These are phyloP conservation scores for Colletotrichum theobromicola DNA, from an alignment of 2,329 filamentous ascomycete species.

Conservation along the genomic window DNA sequence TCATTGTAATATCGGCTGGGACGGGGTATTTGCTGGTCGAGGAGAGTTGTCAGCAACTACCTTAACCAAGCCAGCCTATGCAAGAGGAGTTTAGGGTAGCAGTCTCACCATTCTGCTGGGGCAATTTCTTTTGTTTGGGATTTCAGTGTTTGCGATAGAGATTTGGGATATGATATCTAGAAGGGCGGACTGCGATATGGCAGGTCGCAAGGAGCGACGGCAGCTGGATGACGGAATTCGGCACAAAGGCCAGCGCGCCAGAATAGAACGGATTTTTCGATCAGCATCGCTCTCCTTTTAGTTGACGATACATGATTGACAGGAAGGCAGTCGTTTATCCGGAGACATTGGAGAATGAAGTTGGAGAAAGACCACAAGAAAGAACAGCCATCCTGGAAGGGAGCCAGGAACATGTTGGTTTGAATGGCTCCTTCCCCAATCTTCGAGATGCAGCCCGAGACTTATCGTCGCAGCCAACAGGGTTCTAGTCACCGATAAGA, in stretches of 20 bases:
- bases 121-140: neutral
- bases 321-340: fast-evolving
- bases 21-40: neutral
- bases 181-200: neutral
- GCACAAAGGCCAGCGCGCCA: neutral
- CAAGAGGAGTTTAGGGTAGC: neutral
- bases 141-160: neutral
- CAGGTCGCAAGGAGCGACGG: neutral
- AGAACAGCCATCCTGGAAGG: neutral
- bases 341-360: neutral
- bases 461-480: neutral
- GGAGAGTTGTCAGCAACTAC: neutral
- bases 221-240: neutral
- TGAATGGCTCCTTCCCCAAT: neutral
- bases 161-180: neutral
- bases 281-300: neutral
- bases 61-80: neutral
- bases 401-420: neutral
- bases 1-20: neutral
- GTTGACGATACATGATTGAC: neutral
- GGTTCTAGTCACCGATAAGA: neutral
- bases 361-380: neutral
- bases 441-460: neutral
- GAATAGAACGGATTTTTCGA: neutral
- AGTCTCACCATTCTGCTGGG: no score